Evolutionary conservation across 441 rosid genomes (phyloP).

Genomic region (Corymbia calophylla): DNA sequence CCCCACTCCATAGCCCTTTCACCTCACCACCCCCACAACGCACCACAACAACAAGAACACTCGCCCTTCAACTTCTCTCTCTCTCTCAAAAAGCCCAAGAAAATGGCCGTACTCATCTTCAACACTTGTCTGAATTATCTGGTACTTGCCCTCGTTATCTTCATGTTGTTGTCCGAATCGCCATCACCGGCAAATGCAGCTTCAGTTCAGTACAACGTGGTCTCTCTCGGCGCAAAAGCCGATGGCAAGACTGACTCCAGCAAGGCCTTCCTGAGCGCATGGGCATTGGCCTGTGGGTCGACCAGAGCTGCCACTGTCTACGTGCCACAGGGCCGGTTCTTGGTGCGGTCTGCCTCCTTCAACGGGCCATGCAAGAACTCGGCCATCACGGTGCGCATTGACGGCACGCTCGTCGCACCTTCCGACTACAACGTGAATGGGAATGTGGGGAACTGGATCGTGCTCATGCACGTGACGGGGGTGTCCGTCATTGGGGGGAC

Average conservation of each 20-base stretch:
- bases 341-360: background rate
- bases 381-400: background rate
- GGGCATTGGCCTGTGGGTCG: background rate
- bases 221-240: background rate
- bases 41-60: background rate
- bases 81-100: background rate
- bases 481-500: conserved; percentile 48
- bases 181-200: background rate
- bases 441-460: conserved; percentile 2
- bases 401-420: background rate
- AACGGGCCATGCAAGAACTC: background rate
- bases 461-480: conserved; percentile 23
- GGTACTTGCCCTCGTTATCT: background rate
- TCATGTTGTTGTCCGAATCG: background rate
- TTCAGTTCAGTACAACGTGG: background rate
- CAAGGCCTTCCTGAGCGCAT: background rate
- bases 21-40: background rate
- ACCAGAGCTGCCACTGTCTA: background rate
- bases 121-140: background rate
- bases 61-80: background rate
- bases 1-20: background rate
- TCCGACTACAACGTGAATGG: conserved; percentile 1
- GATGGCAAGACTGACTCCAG: background rate
- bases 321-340: background rate
- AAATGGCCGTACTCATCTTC: background rate